Evolutionary conservation across 2,329 filamentous ascomycete species (phyloP).

Genomic region (Colletotrichum filicis): DNA sequence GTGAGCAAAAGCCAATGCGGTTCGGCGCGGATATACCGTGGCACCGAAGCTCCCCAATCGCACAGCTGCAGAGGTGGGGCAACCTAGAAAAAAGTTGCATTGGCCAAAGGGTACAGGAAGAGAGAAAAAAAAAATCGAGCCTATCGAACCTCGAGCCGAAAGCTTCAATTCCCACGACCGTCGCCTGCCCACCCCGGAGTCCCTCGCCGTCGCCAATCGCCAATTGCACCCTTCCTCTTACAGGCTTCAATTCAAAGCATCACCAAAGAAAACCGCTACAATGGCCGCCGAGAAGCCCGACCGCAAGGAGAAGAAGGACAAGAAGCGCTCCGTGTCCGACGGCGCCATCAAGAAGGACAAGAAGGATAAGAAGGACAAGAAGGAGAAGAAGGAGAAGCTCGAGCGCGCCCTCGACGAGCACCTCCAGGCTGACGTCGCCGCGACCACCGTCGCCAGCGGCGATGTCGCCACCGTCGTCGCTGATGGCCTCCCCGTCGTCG

Average conservation of each 20-base stretch:
- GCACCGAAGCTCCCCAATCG: background rate
- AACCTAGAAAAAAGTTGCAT: slow-evolving; percentile 18
- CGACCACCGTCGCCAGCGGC: slow-evolving; percentile 53
- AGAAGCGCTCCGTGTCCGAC: slow-evolving; percentile 41
- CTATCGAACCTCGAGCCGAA: background rate
- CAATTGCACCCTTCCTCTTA: background rate
- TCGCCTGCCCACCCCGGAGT: background rate
- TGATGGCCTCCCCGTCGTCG: slow-evolving; percentile 53
- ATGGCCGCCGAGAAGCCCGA: slow-evolving; percentile 62
- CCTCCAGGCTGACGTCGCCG: slow-evolving; percentile 65
- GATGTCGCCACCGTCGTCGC: slow-evolving; percentile 45
- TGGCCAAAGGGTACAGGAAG: background rate
- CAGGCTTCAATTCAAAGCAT: background rate
- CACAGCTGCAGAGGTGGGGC: background rate
- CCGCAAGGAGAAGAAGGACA: slow-evolving; percentile 56
- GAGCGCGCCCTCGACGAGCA: slow-evolving; percentile 73
- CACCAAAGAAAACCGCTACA: slow-evolving; percentile 37
- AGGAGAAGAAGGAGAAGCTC: slow-evolving; percentile 74
- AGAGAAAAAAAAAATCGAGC: slow-evolving; percentile 18
- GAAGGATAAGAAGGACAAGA: slow-evolving; percentile 70
- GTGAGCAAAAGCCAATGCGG: too few species aligned
- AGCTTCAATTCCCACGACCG: slow-evolving; percentile 14
- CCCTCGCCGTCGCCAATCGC: background rate
- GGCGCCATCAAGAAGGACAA: slow-evolving; percentile 49
- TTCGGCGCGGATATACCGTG: slow-evolving; percentile 20